Conservation (phyloP, 805 yeast species). For the Candida parachauliodes region DNA sequence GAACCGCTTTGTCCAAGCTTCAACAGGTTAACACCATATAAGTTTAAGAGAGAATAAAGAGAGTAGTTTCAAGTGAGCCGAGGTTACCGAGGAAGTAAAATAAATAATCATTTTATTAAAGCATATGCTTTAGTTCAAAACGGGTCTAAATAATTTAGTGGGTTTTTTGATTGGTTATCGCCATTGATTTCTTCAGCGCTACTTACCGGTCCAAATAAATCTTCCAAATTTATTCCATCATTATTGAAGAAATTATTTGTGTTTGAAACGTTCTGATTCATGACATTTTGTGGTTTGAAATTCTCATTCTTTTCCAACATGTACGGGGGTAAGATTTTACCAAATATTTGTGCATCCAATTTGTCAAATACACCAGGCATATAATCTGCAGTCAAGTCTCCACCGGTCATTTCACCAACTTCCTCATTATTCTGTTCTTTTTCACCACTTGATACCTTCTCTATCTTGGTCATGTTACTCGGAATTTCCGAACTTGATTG, state of each 20-base stretch:
- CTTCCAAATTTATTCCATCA: constrained; percentile 15
- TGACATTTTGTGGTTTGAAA: constrained; percentile 1
- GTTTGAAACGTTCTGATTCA: not conserved
- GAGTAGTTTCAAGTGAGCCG: no score
- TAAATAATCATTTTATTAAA: no score
- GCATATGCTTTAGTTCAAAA: no score
- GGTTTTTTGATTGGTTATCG: not conserved
- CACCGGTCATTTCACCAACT: constrained; percentile 4
- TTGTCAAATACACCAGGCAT: constrained; percentile 84
- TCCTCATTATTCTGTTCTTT: constrained; percentile 7
- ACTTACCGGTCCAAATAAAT: constrained; percentile 12
- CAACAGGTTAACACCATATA: no score
- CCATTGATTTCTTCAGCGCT: no score
- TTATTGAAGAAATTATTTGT: constrained; percentile 1
- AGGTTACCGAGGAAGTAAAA: not conserved
- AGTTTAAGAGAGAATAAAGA: no score
- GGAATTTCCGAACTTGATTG: constrained; percentile 9
- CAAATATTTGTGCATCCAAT: constrained; percentile 80
- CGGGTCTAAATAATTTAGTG: constrained; percentile 24
- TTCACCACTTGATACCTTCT: not conserved
- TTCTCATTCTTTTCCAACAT: constrained; percentile 48
- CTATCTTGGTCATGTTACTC: not conserved
- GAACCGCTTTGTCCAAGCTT: no score
- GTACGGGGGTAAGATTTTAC: constrained; percentile 78
- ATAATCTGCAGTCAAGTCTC: constrained; percentile 27